Conservation (phyloP, 129 eudicot species). For the Flaveria ramosissima region DNA sequence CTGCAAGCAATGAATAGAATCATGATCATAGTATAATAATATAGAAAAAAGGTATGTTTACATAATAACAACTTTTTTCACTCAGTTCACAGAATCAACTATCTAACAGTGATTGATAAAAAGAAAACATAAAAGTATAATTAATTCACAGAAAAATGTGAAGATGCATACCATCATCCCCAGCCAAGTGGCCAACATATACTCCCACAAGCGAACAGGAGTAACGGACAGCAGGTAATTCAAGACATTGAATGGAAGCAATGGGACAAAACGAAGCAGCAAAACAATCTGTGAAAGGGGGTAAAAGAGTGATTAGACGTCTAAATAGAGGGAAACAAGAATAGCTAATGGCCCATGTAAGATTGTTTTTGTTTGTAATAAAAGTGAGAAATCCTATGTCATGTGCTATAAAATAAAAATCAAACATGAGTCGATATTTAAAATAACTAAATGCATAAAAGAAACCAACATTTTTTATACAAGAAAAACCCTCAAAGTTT, state of each 20-base stretch:
- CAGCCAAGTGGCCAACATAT: slow-evolving; percentile 93
- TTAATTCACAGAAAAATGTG: not conserved
- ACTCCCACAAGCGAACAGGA: slow-evolving; percentile 81
- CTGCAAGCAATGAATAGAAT: slow-evolving; percentile 44
- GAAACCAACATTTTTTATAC: not conserved
- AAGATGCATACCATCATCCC: slow-evolving; percentile 86
- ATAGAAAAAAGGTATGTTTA: not conserved
- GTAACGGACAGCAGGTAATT: slow-evolving; percentile 96
- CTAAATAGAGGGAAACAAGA: not conserved
- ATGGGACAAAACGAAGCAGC: slow-evolving; percentile 88
- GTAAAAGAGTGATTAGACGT: slow-evolving; percentile 18
- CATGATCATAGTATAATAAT: not conserved
- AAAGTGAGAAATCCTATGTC: not conserved
- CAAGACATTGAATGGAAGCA: slow-evolving; percentile 92
- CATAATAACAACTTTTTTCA: not conserved
- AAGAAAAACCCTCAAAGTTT: not conserved
- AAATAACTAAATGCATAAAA: not conserved
- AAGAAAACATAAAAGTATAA: not conserved
- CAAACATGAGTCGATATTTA: not conserved
- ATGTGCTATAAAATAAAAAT: not conserved
- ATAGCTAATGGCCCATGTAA: not conserved
- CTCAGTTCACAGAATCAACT: not conserved
- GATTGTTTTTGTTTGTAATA: slow-evolving; percentile 1
- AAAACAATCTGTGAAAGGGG: slow-evolving; percentile 69
- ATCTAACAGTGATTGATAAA: not conserved